These are phyloP conservation scores for Solanum peruvianum DNA, from an alignment of 257 asterid species.

Conservation along the genomic window DNA sequence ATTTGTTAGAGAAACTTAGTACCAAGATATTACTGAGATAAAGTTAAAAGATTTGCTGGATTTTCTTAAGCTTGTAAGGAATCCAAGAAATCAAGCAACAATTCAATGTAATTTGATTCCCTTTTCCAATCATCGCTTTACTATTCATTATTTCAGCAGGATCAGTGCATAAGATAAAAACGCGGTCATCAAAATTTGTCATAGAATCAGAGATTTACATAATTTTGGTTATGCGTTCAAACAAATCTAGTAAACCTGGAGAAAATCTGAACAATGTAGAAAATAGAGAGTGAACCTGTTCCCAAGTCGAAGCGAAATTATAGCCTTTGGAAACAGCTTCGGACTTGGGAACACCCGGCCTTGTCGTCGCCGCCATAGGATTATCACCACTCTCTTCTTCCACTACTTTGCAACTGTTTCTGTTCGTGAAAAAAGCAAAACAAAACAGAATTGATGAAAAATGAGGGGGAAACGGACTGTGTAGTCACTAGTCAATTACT, in stretches of 20 bases:
- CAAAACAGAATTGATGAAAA: background rate
- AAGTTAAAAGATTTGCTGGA: background rate
- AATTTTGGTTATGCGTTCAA: background rate
- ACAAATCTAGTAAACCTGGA: background rate
- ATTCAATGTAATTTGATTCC: background rate
- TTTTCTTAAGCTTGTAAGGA: background rate
- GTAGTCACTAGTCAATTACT: background rate
- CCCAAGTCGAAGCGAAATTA: constrained; percentile 96
- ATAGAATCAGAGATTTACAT: background rate
- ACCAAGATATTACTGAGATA: background rate
- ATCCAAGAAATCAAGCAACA: background rate
- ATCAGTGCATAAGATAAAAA: background rate
- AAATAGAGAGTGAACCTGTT: constrained; percentile 41
- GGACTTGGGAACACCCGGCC: constrained; percentile 47
- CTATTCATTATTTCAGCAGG: background rate
- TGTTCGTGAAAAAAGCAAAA: background rate
- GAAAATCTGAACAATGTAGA: background rate
- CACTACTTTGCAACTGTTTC: background rate
- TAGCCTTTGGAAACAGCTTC: constrained; percentile 91
- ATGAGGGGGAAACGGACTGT: background rate
- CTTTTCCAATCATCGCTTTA: background rate
- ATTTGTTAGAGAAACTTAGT: background rate
- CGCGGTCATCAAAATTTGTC: background rate
- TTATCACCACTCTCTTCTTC: background rate
- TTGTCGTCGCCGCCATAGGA: constrained; percentile 37